Evolutionary conservation across 2,329 filamentous ascomycete genomes (phyloP).

Genomic region (Xylariales sp.): DNA sequence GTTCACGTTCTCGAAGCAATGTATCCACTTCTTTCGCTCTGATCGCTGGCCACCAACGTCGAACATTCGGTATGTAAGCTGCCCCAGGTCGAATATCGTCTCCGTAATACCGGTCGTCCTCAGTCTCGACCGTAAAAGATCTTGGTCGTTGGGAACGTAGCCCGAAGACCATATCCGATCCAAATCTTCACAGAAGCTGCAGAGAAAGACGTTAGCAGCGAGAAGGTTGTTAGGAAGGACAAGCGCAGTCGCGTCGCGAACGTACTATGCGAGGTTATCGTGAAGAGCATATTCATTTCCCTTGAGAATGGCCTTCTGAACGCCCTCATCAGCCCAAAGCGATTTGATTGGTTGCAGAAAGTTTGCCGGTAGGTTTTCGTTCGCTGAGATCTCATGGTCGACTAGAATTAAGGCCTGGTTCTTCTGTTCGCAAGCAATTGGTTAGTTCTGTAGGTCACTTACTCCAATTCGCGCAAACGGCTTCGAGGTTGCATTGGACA

Average conservation of each 20-base stretch:
- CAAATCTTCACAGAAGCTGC: constrained; percentile 76
- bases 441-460: constrained; percentile 20
- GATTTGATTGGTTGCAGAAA: constrained; percentile 77
- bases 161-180: constrained; percentile 70
- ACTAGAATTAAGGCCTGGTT: constrained; percentile 72
- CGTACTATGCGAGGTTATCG: constrained; percentile 91
- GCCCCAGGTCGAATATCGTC: constrained; percentile 85
- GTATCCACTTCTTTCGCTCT: constrained; percentile 96
- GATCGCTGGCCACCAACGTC: constrained; percentile 90
- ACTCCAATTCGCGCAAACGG: too few relatives aligned
- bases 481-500: too few relatives aligned
- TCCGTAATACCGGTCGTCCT: constrained; percentile 95
- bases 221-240: constrained; percentile 1
- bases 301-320: constrained; percentile 82
- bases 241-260: constrained; percentile 14
- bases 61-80: constrained; percentile 95
- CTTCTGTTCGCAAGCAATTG: constrained; percentile 46
- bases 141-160: constrained; percentile 89
- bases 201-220: constrained; percentile 19
- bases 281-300: constrained; percentile 96
- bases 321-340: constrained; percentile 78
- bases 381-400: constrained; percentile 76
- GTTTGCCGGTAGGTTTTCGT: constrained; percentile 73
- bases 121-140: constrained; percentile 84
- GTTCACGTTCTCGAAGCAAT: constrained; percentile 92